Base-by-base conservation (phyloP, 148 eudicot species). In the Rhododendron vialii region DNA sequence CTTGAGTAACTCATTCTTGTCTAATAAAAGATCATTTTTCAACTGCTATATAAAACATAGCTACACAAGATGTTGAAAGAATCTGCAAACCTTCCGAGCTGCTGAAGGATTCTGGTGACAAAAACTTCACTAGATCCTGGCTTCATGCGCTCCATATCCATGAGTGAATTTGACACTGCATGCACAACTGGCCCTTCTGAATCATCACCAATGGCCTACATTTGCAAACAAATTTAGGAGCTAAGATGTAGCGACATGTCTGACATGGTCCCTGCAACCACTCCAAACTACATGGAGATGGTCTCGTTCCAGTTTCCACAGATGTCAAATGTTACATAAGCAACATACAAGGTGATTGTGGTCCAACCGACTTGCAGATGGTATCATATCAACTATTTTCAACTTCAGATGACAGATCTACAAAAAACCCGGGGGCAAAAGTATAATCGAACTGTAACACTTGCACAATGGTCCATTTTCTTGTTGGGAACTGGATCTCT, bases 91-190 rank as follows among this genome's bases (percentile, higher is more conserved):
- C 99, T 94, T 92, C 94, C 99, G 67, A 96, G 94, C 87, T 91
- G 93, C 86, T 95, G 96, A 88, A 96, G 93, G 91, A 95, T 87
- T 88, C 93, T 87, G 83, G 93, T 92, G 82, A 96, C 81, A 76
- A 95, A 84, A 81, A 93, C 89, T 90, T 94, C 96, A 77, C 89
- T 89, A 82, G 95, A 95, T 15, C 99, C 98, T 13, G 98, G 96
- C 91, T 92, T 95, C 74, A 84, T 43, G 45, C 91, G 92, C 88
- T 96, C 99, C 98, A 96, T 94, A 87, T 95, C 98, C 82, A 91
- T 90, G 51, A 96, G 91, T 10, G 95, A 89, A 89, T 90, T 95
- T 47, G 87, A 87, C 79, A 94, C 90, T 22, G 89, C 83, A 88
- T 88, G 92, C 77, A 88, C 87, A 87, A 88, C 81, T 83, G 91